Evolutionary conservation across 768 basidiomycete species (phyloP), one percentile per base, ranked within the genome.

Genomic region (Xerocomellus amylosporus): DNA sequence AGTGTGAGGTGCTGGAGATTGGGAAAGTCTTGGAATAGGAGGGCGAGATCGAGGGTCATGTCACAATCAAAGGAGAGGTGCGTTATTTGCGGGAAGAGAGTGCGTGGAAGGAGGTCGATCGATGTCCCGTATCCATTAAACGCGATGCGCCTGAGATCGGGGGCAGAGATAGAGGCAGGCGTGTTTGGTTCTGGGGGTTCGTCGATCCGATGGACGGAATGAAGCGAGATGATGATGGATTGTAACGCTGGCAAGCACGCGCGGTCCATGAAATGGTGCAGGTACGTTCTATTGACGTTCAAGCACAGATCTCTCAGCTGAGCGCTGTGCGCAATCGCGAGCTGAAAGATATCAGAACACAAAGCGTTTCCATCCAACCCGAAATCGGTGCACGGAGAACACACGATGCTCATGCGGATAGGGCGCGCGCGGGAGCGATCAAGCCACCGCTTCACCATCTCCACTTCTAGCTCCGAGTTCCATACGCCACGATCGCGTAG

Each of bases 401-500:
- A 61, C 3, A 58, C 45, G 34, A 67, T 54, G 44, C 59, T 65
- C 53, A 69, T 57, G 28, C 56, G 36, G n/a, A 71, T 47, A 14
- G 61, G 65, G 1, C 70, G 66, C 40, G 39, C 51, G 28, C 56
- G 48, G 5, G 65, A 53, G 13, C 55, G 63, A 14, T 53, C 46
- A 1, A 69, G 57, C 68, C 68, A 69, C 26, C 15, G 42, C 44
- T 57, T 49, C 13, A 58, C 46, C 70, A 69, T 71, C 28, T 49
- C 48, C 15, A 70, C 46, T 14, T 71, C 59, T 20, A 61, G 54
- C 8, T 63, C 61, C 34, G 50, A 58, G 43, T 67, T 71, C 68
- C 68, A 69, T n/a, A 57, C 50, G 19, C 69, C 71, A n/a, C 54
- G 57, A 42, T 73, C 71, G 9, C 49, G 36, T 8, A 73, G 49